Conservation (phyloP, 139 green algal genomes). For the Haematococcus lacustris region DNA sequence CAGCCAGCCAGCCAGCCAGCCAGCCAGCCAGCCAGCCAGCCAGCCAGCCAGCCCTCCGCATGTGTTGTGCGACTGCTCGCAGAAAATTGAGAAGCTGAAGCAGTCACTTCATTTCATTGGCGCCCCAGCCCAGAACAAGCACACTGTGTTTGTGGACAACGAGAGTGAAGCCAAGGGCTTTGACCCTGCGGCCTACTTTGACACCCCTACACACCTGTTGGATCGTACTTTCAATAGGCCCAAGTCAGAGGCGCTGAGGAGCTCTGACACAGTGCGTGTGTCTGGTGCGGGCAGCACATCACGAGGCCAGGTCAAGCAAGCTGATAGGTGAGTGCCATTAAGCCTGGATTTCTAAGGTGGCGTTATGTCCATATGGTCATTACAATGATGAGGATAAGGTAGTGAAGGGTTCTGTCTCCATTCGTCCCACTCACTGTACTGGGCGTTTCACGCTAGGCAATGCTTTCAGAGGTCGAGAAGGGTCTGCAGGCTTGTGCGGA, state of each 20-base stretch:
- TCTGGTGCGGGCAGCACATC: background rate
- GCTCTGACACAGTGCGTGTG: background rate
- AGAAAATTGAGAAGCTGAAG: conserved; percentile 75
- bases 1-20: too few relatives aligned
- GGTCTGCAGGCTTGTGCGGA: background rate
- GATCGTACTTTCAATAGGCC: conserved; percentile 74
- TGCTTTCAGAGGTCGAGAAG: background rate
- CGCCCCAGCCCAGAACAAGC: conserved; percentile 10
- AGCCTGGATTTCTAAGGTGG: too few relatives aligned
- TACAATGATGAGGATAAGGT: background rate
- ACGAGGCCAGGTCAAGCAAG: background rate
- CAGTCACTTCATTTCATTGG: conserved; percentile 81
- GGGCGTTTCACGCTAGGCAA: too few relatives aligned
- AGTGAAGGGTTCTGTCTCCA: background rate
- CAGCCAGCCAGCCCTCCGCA: too few relatives aligned
- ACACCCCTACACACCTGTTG: conserved; percentile 72
- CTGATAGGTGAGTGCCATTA: conserved; percentile 28
- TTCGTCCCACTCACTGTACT: too few relatives aligned
- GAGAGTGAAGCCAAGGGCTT: conserved; percentile 55
- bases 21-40: too few relatives aligned
- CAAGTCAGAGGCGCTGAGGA: conserved; percentile 11
- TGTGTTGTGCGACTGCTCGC: conserved; percentile 1
- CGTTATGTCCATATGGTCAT: background rate
- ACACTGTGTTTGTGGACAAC: conserved; percentile 41
- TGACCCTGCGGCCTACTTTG: conserved; percentile 61